phyloP scores from a whole-genome alignment of 1,139 yeast genomes.

The Kurtzmaniella quercitrusa region DNA sequence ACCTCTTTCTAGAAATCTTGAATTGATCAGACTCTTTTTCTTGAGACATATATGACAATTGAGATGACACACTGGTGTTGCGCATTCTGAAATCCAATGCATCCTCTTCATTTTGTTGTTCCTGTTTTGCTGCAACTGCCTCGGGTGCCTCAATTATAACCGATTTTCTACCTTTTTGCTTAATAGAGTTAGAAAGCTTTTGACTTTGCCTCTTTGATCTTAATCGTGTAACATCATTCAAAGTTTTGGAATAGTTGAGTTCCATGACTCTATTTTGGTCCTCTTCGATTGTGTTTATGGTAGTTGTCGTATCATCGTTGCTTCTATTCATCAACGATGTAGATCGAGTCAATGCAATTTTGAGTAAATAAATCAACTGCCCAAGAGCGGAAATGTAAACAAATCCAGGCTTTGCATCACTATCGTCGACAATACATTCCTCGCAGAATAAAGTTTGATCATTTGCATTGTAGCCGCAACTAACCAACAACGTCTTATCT shows the following conservation, averaged over 20 bases:
- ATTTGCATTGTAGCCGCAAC: constrained; percentile 22
- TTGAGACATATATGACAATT: constrained; percentile 20
- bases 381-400: constrained; percentile 59
- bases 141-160: constrained; percentile 50
- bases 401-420: constrained; percentile 54
- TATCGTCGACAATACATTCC: constrained; percentile 50
- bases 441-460: constrained; percentile 47
- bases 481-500: constrained; percentile 32
- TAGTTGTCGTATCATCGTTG: constrained; percentile 12
- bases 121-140: constrained; percentile 37
- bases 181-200: constrained; percentile 50
- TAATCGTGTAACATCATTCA: constrained; percentile 74
- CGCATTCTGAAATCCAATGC: constrained; percentile 8
- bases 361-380: constrained; percentile 72
- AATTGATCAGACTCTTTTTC: constrained; percentile 32
- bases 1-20: constrained; percentile 25
- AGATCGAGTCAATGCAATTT: constrained; percentile 81
- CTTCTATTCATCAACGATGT: constrained; percentile 55
- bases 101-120: constrained; percentile 13
- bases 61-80: constrained; percentile 13
- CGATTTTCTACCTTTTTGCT: constrained; percentile 46
- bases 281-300: constrained; percentile 16
- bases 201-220: constrained; percentile 73
- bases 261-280: constrained; percentile 20
- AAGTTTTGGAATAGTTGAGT: constrained; percentile 58